Evolutionary conservation across 2,329 filamentous ascomycete species (phyloP), one percentile per base, ranked within the genome.

Genomic region (Neofusicoccum sp.): DNA sequence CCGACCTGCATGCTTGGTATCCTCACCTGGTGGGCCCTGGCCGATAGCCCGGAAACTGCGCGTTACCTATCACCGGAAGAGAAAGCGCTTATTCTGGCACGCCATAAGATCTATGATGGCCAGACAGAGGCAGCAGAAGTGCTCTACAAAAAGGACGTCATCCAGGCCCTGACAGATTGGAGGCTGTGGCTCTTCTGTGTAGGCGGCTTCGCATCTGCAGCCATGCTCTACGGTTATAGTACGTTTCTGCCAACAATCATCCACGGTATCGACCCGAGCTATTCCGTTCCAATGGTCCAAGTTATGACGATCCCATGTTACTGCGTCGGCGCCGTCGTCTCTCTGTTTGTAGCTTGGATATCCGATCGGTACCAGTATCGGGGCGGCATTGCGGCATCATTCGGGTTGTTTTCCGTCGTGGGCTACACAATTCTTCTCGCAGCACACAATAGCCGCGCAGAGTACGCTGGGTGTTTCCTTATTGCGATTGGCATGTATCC

Each of bases 191-290:
- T 83, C 1, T 92, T 92, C 72, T 88, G 83, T 66, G 74, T 86
- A 41, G 89, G 81, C 4, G 89, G 92, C 72, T 93, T 93, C 71
- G 89, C 89, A 4, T 83, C 84, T 14, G 89, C 92, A 70, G 91
- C 88, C 1, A 90, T 93, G 85, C 81, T 93, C 0, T 93, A 93
- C 70, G 89, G 90, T 4, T 93, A 87, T 74, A 89, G 87, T 56
- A 92, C 89, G 0, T 93, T 93, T 71, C 77, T 94, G 48, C 91
- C 91, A 0, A 92, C 89, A 4, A 93, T 94, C 67, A 92, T 94
- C 73, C 80, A 85, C 45, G 87, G 84, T 3, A 84, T 93, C 58
- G 88, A 89, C 3, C 77, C 78, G 1, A 72, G 71, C 2, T 91
- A 89, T 80, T 81, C 85, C 0, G 79, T 80, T 0, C 84, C 89